Percentiles rank a stretch among this genome's conserved stretches.
Evolutionary conservation across 345 rosid genomes (phyloP).

Genomic region (Populus alba): DNA sequence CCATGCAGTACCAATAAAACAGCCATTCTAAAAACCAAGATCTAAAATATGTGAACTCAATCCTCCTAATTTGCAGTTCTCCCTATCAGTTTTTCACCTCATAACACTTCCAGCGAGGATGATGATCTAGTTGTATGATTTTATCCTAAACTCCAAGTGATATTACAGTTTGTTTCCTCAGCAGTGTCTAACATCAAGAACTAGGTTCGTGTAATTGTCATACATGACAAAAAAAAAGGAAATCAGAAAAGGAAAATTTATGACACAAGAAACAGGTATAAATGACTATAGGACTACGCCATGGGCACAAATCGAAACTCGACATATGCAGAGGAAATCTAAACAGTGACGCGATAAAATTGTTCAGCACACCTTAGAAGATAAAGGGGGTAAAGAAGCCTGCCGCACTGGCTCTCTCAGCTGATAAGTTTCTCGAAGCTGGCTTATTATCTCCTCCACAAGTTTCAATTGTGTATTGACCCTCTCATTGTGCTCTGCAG

Average conservation of each 20-base stretch:
- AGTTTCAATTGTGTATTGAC: conserved; percentile 16
- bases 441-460: conserved; percentile 24
- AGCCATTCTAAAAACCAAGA: neutral
- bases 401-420: conserved; percentile 24
- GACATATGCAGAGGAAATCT: neutral
- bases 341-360: neutral
- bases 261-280: neutral
- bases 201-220: neutral
- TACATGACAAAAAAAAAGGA: neutral
- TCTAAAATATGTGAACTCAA: neutral
- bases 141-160: neutral
- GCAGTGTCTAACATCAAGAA: neutral
- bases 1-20: neutral
- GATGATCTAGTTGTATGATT: neutral
- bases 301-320: neutral
- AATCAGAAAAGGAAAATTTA: neutral
- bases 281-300: neutral
- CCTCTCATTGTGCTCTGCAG: conserved; percentile 13
- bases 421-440: conserved; percentile 13
- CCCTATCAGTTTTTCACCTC: neutral
- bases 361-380: conserved; percentile 33
- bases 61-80: neutral
- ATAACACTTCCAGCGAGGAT: neutral
- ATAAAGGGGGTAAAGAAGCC: conserved; percentile 38
- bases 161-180: neutral